These are phyloP conservation scores for Oryza coarctata DNA, from an alignment of 176 grass and related monocot genomes.

Conservation along the genomic window DNA sequence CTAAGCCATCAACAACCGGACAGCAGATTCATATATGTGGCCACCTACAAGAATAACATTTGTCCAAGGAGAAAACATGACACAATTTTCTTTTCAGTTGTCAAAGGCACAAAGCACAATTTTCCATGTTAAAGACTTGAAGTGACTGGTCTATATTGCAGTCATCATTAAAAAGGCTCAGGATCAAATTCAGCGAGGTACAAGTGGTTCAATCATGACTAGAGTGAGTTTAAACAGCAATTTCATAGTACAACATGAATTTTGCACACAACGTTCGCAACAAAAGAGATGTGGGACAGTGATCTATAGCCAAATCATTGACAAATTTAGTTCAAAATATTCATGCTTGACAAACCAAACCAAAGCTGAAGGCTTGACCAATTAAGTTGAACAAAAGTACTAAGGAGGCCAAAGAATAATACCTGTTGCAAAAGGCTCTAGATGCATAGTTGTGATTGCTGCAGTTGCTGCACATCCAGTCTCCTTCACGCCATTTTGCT, in stretches of 20 bases:
- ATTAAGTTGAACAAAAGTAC: constrained; percentile 4
- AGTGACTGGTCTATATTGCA: neutral
- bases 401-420: constrained; percentile 7
- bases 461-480: constrained; percentile 94
- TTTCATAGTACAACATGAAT: constrained; percentile 13
- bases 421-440: constrained; percentile 93
- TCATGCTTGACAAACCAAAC: constrained; percentile 4
- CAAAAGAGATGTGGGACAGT: neutral
- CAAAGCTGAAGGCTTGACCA: neutral
- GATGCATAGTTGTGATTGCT: constrained; percentile 99
- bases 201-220: neutral
- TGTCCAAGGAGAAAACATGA: neutral
- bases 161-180: neutral
- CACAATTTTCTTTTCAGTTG: neutral
- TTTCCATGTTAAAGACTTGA: neutral
- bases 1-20: neutral
- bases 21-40: neutral
- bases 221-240: neutral
- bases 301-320: neutral
- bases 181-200: neutral
- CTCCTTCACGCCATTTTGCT: constrained; percentile 94
- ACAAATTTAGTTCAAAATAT: neutral
- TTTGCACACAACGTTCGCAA: neutral
- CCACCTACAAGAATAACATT: neutral
- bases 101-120: neutral